Evolutionary conservation across 1,284 basidiomycete species (phyloP).

Genomic region (Neonothopanus nambi): DNA sequence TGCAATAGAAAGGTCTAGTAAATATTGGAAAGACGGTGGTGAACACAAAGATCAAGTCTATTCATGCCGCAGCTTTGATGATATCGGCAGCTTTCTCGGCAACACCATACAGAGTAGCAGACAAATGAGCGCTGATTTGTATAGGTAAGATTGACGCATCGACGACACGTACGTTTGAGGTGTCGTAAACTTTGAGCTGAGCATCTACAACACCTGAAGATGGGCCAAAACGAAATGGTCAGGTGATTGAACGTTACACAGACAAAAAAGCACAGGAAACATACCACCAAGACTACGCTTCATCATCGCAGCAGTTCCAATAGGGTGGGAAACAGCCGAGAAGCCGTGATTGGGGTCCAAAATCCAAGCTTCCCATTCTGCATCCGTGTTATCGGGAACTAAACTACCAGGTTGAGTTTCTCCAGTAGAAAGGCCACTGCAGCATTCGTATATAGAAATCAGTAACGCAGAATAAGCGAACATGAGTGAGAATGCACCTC

Average conservation of each 20-base stretch:
- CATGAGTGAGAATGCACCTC: constrained; percentile 26
- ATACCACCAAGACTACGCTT: constrained; percentile 52
- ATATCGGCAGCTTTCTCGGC: constrained; percentile 52
- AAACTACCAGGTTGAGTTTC: constrained; percentile 40
- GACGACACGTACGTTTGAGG: constrained; percentile 51
- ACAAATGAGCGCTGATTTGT: constrained; percentile 44
- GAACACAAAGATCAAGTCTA: too few species aligned
- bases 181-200: constrained; percentile 48
- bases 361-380: constrained; percentile 47
- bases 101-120: constrained; percentile 44
- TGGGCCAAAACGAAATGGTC: neutral
- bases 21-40: too few species aligned
- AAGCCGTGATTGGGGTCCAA: constrained; percentile 30
- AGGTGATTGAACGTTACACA: neutral
- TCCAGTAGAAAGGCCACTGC: constrained; percentile 29
- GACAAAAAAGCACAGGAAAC: constrained; percentile 21
- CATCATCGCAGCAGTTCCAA: constrained; percentile 68
- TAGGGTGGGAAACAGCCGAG: constrained; percentile 51
- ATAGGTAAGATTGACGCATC: constrained; percentile 48
- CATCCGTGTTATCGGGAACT: constrained; percentile 45
- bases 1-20: too few species aligned
- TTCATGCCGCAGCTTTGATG: constrained; percentile 37
- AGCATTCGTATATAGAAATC: constrained; percentile 1
- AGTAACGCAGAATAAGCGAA: neutral
- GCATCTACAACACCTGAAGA: constrained; percentile 41